Conservation (phyloP, 1,284 basidiomycete genomes). For the Cutaneotrichosporon cyanovorans region DNA sequence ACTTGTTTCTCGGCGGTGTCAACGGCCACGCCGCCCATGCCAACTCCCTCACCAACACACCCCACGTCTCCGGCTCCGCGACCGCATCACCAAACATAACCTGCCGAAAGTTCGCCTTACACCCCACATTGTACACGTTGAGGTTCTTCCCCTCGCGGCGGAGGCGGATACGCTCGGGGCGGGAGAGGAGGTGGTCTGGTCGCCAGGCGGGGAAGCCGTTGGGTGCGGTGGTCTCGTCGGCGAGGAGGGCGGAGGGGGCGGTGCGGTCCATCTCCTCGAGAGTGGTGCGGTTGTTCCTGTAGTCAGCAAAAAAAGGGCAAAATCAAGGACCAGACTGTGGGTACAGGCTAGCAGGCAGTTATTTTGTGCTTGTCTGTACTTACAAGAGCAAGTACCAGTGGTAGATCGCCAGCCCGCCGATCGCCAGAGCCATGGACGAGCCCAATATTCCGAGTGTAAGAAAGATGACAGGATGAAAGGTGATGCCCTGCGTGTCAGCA, state of each 20-base stretch:
- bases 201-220: constrained; percentile 34
- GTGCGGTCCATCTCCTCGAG: constrained; percentile 66
- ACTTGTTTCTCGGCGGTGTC: not conserved
- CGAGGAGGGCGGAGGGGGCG: constrained; percentile 45
- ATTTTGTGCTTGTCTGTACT: constrained; percentile 39
- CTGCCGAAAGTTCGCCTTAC: constrained; percentile 52
- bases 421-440: constrained; percentile 56
- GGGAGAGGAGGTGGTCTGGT: constrained; percentile 65
- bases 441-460: constrained; percentile 60
- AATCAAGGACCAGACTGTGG: too few relatives aligned
- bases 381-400: constrained; percentile 68
- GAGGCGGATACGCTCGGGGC: constrained; percentile 60
- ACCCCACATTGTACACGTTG: constrained; percentile 68
- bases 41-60: not conserved
- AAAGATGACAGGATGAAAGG: constrained; percentile 57
- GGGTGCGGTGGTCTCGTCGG: constrained; percentile 9
- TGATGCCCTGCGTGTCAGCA: constrained; percentile 45
- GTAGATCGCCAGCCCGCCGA: constrained; percentile 69
- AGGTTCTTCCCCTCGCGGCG: constrained; percentile 60
- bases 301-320: constrained; percentile 1
- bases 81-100: constrained; percentile 22
- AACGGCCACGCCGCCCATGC: constrained; percentile 17
- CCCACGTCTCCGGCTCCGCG: not conserved
- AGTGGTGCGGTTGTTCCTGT: constrained; percentile 77
- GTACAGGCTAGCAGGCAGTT: too few relatives aligned